These are phyloP conservation scores for Trichoderma simmonsii DNA, from an alignment of 2,329 filamentous ascomycete genomes.

Conservation along the genomic window DNA sequence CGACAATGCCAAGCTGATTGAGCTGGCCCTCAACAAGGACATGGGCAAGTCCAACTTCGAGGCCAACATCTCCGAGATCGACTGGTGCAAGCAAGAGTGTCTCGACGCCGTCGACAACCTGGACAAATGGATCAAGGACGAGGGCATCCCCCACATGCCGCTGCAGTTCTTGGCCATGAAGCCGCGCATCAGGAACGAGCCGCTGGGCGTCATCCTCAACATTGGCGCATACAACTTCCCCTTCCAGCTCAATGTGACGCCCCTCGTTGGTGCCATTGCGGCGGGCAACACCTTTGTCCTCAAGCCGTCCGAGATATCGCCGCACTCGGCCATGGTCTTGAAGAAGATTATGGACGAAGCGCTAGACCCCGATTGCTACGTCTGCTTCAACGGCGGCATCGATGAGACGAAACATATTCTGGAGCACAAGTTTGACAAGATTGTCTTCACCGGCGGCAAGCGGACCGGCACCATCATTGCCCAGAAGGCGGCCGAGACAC, in stretches of 20 bases:
- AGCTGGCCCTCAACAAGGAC: constrained; percentile 74
- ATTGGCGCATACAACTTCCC: constrained; percentile 97
- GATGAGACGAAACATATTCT: constrained; percentile 78
- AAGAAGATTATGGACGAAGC: constrained; percentile 72
- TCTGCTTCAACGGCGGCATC: constrained; percentile 75
- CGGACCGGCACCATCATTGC: constrained; percentile 81
- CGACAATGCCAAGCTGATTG: constrained; percentile 70
- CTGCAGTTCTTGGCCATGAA: constrained; percentile 65
- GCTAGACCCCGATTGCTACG: constrained; percentile 75
- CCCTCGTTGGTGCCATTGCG: constrained; percentile 84
- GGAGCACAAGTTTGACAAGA: constrained; percentile 93
- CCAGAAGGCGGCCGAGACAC: constrained; percentile 81
- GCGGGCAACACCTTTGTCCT: constrained; percentile 86
- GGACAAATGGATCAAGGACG: constrained; percentile 78
- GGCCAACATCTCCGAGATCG: constrained; percentile 68
- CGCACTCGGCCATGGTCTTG: constrained; percentile 72
- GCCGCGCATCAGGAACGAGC: constrained; percentile 80
- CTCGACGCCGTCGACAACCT: constrained; percentile 75
- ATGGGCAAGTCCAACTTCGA: constrained; percentile 77
- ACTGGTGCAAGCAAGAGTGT: constrained; percentile 78
- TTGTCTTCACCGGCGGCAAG: constrained; percentile 87
- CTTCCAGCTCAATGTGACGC: constrained; percentile 72
- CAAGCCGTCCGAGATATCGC: constrained; percentile 85
- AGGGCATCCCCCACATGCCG: constrained; percentile 67
- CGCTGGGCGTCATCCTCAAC: constrained; percentile 76